Conservation (phyloP, 805 yeast species). For the Nakazawaea ishiwadae region DNA sequence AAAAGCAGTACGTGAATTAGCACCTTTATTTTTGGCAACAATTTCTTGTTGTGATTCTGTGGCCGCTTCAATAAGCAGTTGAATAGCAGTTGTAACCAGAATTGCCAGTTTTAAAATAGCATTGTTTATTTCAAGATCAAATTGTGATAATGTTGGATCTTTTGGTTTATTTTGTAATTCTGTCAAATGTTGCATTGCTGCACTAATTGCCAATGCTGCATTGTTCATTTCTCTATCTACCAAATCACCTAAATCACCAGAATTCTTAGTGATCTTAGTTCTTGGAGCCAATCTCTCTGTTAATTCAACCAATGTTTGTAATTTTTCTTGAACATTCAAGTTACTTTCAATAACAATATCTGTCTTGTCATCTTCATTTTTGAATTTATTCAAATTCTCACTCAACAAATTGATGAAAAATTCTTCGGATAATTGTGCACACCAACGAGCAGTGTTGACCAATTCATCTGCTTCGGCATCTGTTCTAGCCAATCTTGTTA, state of each 20-base stretch:
- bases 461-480: conserved; percentile 50
- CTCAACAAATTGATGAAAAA: conserved; percentile 60
- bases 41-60: conserved; percentile 80
- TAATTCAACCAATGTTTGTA: conserved; percentile 52
- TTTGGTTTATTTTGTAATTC: conserved; percentile 43
- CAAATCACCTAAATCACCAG: conserved; percentile 59
- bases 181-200: conserved; percentile 58
- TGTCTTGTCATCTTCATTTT: conserved; percentile 59
- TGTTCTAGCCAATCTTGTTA: conserved; percentile 47
- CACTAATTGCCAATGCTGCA: conserved; percentile 66
- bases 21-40: conserved; percentile 64
- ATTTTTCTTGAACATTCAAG: conserved; percentile 63
- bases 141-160: conserved; percentile 48
- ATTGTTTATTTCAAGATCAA: conserved; percentile 66
- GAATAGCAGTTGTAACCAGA: conserved; percentile 75
- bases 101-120: conserved; percentile 75
- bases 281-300: conserved; percentile 54
- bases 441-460: conserved; percentile 42
- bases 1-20: conserved; percentile 63
- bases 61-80: conserved; percentile 66
- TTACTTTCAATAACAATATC: conserved; percentile 77
- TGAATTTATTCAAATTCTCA: conserved; percentile 39
- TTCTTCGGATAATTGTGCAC: conserved; percentile 56
- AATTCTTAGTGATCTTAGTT: conserved; percentile 21
- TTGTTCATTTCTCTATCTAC: conserved; percentile 71